These are phyloP conservation scores for Leucogyrophana mollusca DNA, from an alignment of 768 basidiomycete species.

Conservation along the genomic window DNA sequence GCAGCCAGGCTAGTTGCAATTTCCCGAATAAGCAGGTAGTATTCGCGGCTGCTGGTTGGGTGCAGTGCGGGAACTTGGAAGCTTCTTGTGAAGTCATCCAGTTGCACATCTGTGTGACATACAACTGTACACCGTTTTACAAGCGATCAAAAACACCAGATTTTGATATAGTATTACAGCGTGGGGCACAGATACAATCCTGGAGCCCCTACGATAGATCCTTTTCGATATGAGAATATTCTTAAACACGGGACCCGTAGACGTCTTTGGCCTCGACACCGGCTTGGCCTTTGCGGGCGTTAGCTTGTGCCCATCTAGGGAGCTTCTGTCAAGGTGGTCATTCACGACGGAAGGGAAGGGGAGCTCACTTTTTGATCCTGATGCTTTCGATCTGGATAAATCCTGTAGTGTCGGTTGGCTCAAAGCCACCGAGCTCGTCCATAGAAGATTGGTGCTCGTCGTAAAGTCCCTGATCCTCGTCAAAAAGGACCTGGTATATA, in stretches of 20 bases:
- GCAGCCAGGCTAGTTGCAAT: too few species aligned
- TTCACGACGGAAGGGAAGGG: background rate
- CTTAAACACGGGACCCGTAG: slow-evolving; percentile 61
- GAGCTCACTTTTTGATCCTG: slow-evolving; percentile 89
- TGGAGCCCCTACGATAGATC: too few species aligned
- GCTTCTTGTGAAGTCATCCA: too few species aligned
- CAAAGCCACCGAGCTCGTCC: slow-evolving; percentile 98
- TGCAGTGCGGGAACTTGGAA: too few species aligned
- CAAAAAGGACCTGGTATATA: background rate
- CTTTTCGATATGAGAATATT: too few species aligned
- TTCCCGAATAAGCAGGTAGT: too few species aligned
- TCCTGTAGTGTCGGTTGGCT: slow-evolving; percentile 91
- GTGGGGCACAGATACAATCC: too few species aligned
- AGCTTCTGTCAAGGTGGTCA: slow-evolving; percentile 5
- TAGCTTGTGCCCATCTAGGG: slow-evolving; percentile 81
- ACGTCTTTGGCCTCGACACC: slow-evolving; percentile 79
- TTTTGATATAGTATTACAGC: too few species aligned
- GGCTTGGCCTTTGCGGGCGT: slow-evolving; percentile 79
- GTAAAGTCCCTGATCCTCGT: slow-evolving; percentile 70
- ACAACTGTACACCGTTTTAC: too few species aligned
- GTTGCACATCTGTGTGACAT: too few species aligned
- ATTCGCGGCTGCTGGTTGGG: too few species aligned
- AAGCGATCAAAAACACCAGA: too few species aligned
- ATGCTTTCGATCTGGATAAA: slow-evolving; percentile 99
- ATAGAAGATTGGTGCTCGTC: slow-evolving; percentile 95